A percentile compares a stretch with the other conserved stretches of the same genome.
Conservation (phyloP, 768 basidiomycete genomes). For the Lactifluus echinatus region DNA sequence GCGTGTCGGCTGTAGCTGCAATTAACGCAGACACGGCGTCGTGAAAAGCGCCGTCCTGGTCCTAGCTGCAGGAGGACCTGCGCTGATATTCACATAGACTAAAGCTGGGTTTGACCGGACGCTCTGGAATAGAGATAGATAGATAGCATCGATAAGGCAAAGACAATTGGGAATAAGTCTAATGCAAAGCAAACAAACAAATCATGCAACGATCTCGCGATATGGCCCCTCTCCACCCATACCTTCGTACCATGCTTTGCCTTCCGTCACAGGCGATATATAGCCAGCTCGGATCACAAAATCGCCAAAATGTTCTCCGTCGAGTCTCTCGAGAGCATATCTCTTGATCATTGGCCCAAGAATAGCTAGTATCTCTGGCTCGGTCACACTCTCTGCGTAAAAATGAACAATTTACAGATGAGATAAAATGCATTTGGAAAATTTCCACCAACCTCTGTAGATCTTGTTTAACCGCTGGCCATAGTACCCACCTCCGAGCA, state of each 20-base stretch:
- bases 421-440: not conserved
- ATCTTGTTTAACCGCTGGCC: slow-evolving; percentile 96
- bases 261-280: slow-evolving; percentile 76
- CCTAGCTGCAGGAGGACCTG: no score
- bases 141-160: no score
- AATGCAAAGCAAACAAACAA: not conserved
- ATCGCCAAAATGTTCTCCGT: slow-evolving; percentile 92
- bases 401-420: slow-evolving; percentile 8
- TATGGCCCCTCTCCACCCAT: slow-evolving; percentile 72
- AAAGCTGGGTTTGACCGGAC: no score
- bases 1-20: no score
- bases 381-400: slow-evolving; percentile 69
- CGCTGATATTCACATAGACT: no score
- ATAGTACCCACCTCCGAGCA: slow-evolving; percentile 91
- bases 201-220: slow-evolving; percentile 27
- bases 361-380: slow-evolving; percentile 87
- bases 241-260: slow-evolving; percentile 82
- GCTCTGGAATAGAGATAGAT: no score
- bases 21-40: no score
- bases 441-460: slow-evolving; percentile 54
- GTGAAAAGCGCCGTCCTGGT: no score
- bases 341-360: slow-evolving; percentile 89
- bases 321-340: slow-evolving; percentile 78
- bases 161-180: no score
- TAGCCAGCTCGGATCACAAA: slow-evolving; percentile 90